Evolutionary conservation across 2,329 filamentous ascomycete species (phyloP).

Genomic region (Paracorniculantispora psalliotae): DNA sequence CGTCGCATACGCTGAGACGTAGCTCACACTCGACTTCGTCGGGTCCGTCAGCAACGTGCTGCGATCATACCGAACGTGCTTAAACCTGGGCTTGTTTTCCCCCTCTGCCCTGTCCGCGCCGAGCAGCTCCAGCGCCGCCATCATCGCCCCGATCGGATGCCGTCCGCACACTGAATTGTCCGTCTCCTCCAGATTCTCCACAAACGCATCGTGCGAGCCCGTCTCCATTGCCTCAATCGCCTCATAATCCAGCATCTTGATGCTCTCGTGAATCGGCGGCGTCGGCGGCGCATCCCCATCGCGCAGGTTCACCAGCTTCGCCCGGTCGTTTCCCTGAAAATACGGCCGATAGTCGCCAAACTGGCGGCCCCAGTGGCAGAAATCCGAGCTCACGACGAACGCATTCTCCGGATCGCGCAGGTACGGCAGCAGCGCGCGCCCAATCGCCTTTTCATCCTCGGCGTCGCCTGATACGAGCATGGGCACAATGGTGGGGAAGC

Average conservation of each 20-base stretch:
- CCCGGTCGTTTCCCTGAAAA: conserved; percentile 37
- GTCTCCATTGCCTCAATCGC: conserved; percentile 82
- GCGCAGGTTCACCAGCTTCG: conserved; percentile 34
- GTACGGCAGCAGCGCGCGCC: conserved; percentile 69
- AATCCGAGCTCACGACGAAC: conserved; percentile 91
- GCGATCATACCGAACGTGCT: conserved; percentile 80
- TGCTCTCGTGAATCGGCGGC: conserved; percentile 74
- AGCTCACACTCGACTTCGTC: conserved; percentile 83
- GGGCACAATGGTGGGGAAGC: conserved; percentile 73
- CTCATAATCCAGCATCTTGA: conserved; percentile 70
- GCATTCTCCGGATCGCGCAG: conserved; percentile 68
- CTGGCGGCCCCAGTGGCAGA: conserved; percentile 88
- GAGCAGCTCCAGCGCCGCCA: conserved; percentile 77
- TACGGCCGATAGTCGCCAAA: conserved; percentile 79
- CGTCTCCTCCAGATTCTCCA: conserved; percentile 63
- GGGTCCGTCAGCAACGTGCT: conserved; percentile 68
- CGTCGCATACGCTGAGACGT: conserved; percentile 85
- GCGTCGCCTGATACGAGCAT: conserved; percentile 75
- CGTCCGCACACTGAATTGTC: conserved; percentile 91
- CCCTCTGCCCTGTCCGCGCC: conserved; percentile 33
- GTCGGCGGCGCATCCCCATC: conserved; percentile 29
- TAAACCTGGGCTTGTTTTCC: conserved; percentile 55
- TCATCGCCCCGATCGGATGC: conserved; percentile 88
- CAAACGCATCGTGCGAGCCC: conserved; percentile 66
- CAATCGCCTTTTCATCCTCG: conserved; percentile 61